Evolutionary conservation across 352 stramenopile species (phyloP), one percentile per base, ranked within the genome.

Genomic region (Achlya hypogyna): DNA sequence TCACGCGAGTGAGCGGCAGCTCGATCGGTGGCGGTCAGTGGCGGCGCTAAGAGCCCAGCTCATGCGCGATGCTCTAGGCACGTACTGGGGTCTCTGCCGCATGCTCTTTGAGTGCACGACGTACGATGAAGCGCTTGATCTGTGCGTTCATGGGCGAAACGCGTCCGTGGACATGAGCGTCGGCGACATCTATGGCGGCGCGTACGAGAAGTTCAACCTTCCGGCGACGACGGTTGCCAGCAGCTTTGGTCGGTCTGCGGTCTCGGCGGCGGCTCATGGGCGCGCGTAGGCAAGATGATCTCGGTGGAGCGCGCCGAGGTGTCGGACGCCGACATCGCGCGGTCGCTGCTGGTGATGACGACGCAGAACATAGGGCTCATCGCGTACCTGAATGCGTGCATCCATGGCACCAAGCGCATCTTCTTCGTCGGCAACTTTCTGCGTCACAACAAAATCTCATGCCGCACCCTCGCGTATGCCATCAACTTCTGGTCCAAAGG

Each of bases 401-500:
- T 98, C n/a, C 95, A 97, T 82, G 91, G 97, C 53, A 98, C 95
- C 31, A 91, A 91, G 51, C 88, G 95, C 60, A 99, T 99, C 73
- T 97, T 98, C 72, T 98, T 98, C 62, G 88, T 97, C 1, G 95
- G 95, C 27, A 99, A 98, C 68, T 99, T 99, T 69, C 78, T 99
- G 35, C 88, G 97, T 25, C 91, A 99, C 74, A 99, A 99, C 78
- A 90, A 96, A 43, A 98, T 98, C 74, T 98, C 86, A 35, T 91
- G 78, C 27, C 80, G 86, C 35, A 92, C 87, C 62, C 80, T 98
- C 29, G 82, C 95, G 43, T 98, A 95, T 67, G 93, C 95, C 38
- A 99, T 99, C 74, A 89, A 98, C 66, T 99, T 98, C 78, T 99
- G 97, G 97, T 98, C 93, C 28, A 95, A 97, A 58, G 96, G 97